Base-by-base conservation (phyloP, 169 alveolate genomes). In the Toxoplasma gondii region DNA sequence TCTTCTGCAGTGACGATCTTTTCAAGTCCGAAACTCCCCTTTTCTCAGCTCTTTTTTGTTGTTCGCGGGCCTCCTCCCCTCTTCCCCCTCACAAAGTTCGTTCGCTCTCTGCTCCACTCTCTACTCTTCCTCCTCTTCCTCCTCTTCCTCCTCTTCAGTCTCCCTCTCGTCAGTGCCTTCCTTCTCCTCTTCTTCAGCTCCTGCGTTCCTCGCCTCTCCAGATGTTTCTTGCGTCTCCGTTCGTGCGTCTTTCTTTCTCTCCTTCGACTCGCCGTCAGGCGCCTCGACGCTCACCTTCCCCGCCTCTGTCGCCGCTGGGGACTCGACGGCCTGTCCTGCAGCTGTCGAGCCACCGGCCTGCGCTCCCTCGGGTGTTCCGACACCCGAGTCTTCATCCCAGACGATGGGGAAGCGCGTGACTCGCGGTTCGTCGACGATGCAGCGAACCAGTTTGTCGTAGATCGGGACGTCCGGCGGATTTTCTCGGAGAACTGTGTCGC, bases 371-470 rank as follows among this genome's bases (percentile, higher is more conserved):
- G 39, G 39, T n/a, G 39, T n/a, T 0, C 27, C 39, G 0, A 74
- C 39, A 16, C 43, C 84, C 44, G 44, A 67, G 74, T 86, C 91
- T 12, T 95, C 91, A 93, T 98, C 99, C 99, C 99, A 99, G 45
- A 97, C 96, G 67, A 99, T 99, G 84, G 98, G 98, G 97, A 99
- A 99, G 95, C 99, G 98, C 38, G 99, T 99, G 31, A 99, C 99
- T 96, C 99, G 97, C n/a, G 99, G 99, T 88, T 98, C 97, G 93
- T 99, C 99, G 27, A 99, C 98, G 69, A 99, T 98, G 93, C 98
- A 97, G 78, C 99, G 94, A 49, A 98, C 96, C 94, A 99, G 97
- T 95, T 98, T 98, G 78, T 97, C 99, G 87, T 98, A 96, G 44
- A 96, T 97, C 19, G 99, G 99, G 70, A 93, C 94, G 45, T 96